Evolutionary conservation across 371 early-diverging fungal species (phyloP).

Genomic region (Mortierella sp.): DNA sequence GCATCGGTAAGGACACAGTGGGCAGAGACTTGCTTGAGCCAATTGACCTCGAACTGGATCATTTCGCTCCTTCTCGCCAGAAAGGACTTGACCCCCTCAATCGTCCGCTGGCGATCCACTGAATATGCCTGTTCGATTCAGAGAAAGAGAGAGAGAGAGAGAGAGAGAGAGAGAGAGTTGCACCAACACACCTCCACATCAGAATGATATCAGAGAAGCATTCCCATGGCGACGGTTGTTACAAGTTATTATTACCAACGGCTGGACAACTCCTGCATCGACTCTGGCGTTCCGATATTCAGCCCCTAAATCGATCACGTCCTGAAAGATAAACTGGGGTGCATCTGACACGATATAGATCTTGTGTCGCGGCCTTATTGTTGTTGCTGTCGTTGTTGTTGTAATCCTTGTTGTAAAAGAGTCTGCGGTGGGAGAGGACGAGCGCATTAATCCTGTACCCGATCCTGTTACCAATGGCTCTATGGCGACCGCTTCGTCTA

Average conservation of each 20-base stretch:
- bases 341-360: slow-evolving; percentile 78
- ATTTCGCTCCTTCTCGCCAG: slow-evolving; percentile 62
- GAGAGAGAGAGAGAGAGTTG: not conserved
- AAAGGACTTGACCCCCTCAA: slow-evolving; percentile 63
- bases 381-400: not conserved
- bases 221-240: not conserved
- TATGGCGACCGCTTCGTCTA: not conserved
- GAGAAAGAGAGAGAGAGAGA: not conserved
- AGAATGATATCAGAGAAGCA: not conserved
- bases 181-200: not conserved
- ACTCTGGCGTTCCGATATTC: slow-evolving; percentile 71
- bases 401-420: not conserved
- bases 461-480: not conserved
- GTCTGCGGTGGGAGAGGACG: not conserved
- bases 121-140: slow-evolving; percentile 65
- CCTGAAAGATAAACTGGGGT: slow-evolving; percentile 75
- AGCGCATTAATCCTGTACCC: not conserved
- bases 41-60: slow-evolving; percentile 62
- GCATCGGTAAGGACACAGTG: slow-evolving; percentile 80
- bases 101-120: slow-evolving; percentile 73
- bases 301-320: slow-evolving; percentile 69
- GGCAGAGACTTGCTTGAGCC: slow-evolving; percentile 65
- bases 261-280: slow-evolving; percentile 81
- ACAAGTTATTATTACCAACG: slow-evolving; percentile 55
- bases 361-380: slow-evolving; percentile 59